Evolutionary conservation across 202 grass and related monocot species (phyloP).

Genomic region (Miscanthus sacchariflorus): DNA sequence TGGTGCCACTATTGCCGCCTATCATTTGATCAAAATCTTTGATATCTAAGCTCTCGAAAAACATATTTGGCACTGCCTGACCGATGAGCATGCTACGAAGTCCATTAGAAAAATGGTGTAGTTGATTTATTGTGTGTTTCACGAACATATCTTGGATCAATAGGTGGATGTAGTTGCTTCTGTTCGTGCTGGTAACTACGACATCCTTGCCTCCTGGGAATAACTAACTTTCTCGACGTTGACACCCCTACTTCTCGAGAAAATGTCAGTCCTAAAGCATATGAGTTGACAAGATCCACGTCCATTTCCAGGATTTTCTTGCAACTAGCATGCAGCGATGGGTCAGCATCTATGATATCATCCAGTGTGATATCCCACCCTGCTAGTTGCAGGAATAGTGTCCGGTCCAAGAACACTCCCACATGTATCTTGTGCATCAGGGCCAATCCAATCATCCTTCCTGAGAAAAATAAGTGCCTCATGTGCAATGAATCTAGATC

Average conservation of each 20-base stretch:
- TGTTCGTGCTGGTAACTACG: constrained; percentile 59
- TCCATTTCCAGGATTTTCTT: constrained; percentile 88
- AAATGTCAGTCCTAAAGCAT: constrained; percentile 64
- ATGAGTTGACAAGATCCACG: constrained; percentile 60
- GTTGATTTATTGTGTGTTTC: constrained; percentile 52
- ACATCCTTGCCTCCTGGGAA: constrained; percentile 63
- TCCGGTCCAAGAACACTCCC: constrained; percentile 63
- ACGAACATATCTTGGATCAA: constrained; percentile 64
- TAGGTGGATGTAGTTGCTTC: constrained; percentile 55
- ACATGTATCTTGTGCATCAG: constrained; percentile 65
- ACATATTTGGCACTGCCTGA: constrained; percentile 1
- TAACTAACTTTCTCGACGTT: constrained; percentile 55
- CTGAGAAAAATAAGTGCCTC: constrained; percentile 64
- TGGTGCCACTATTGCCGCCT: constrained; percentile 44
- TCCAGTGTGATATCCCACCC: constrained; percentile 58
- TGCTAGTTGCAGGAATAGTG: constrained; percentile 65
- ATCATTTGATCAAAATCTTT: constrained; percentile 75
- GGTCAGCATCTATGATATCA: constrained; percentile 69
- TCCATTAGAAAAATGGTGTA: constrained; percentile 52
- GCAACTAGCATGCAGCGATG: constrained; percentile 60
- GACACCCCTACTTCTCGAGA: constrained; percentile 52
- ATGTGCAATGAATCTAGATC: constrained; percentile 58
- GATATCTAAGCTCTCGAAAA: constrained; percentile 61
- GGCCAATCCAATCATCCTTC: constrained; percentile 64
- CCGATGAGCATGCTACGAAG: constrained; percentile 56